Percentiles rank a stretch among this genome's conserved stretches.
Conservation (phyloP, 495 filamentous ascomycete species). For the Trichoderma orchidacearum region DNA sequence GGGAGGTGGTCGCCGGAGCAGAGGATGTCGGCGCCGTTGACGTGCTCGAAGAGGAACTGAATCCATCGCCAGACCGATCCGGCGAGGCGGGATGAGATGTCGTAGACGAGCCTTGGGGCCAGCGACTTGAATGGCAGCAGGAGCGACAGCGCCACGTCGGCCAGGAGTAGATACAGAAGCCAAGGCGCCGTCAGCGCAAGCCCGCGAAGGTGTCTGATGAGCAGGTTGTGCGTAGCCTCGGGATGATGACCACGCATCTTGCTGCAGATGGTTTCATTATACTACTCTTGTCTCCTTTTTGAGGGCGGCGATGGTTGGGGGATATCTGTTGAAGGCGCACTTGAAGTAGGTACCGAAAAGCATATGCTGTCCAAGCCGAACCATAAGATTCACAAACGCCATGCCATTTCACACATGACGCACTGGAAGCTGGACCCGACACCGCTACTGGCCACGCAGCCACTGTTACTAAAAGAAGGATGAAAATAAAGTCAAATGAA, state of each 20-base stretch:
- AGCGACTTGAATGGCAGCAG: slow-evolving; percentile 33
- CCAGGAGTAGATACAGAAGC: slow-evolving; percentile 30
- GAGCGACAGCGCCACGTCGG: slow-evolving; percentile 35
- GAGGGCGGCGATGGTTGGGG: too few relatives aligned
- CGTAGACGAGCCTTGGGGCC: slow-evolving; percentile 31
- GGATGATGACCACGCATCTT: too few relatives aligned
- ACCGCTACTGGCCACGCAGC: not conserved
- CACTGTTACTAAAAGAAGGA: not conserved
- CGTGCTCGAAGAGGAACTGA: slow-evolving; percentile 34
- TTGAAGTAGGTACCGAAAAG: too few relatives aligned
- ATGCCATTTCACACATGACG: too few relatives aligned
- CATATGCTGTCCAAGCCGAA: too few relatives aligned
- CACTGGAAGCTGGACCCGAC: not conserved
- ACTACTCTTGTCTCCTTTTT: too few relatives aligned
- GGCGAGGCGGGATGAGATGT: slow-evolving; percentile 34
- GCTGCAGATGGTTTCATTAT: too few relatives aligned
- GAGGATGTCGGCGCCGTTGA: slow-evolving; percentile 34
- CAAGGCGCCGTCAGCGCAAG: slow-evolving; percentile 31
- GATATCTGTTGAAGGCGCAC: too few relatives aligned
- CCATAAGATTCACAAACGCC: too few relatives aligned
- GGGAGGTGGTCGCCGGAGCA: slow-evolving; percentile 34
- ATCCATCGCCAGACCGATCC: slow-evolving; percentile 37
- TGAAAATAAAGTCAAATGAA: not conserved
- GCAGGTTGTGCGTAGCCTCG: not conserved
- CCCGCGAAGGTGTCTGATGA: slow-evolving; percentile 23